Evolutionary conservation across 139 green algal genomes (phyloP).

Genomic region (Dunaliella primolecta): DNA sequence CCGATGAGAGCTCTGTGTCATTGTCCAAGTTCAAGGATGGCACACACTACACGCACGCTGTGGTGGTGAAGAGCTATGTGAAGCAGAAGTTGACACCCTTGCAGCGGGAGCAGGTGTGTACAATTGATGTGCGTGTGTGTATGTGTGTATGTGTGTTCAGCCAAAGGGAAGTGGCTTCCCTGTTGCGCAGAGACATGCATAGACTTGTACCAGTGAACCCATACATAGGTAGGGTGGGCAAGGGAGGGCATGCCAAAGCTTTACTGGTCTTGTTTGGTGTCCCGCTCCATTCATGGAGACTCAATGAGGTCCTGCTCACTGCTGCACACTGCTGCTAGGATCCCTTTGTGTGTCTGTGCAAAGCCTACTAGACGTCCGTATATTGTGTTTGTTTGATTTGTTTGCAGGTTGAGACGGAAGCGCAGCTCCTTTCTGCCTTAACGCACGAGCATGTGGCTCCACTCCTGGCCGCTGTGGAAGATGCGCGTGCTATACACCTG

Average conservation of each 20-base stretch:
- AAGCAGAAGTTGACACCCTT: slow-evolving; percentile 6
- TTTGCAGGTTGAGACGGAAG: slow-evolving; percentile 32
- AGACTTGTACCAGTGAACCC: too few species aligned
- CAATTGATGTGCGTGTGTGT: neutral
- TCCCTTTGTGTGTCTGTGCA: too few species aligned
- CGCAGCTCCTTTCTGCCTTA: slow-evolving; percentile 21
- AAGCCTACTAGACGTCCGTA: too few species aligned
- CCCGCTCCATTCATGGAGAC: too few species aligned
- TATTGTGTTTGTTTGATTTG: too few species aligned
- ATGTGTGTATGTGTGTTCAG: neutral
- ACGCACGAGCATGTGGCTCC: slow-evolving; percentile 22
- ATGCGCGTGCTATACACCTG: slow-evolving; percentile 14
- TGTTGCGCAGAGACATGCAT: too few species aligned
- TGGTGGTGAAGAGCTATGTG: slow-evolving; percentile 28
- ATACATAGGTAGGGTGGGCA: too few species aligned
- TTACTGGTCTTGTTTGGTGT: too few species aligned
- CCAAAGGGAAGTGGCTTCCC: too few species aligned
- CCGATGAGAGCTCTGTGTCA: neutral
- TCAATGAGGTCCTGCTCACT: too few species aligned
- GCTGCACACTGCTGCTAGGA: too few species aligned
- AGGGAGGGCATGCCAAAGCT: too few species aligned
- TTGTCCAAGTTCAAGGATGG: neutral
- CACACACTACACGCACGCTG: neutral
- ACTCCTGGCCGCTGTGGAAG: slow-evolving; percentile 26
- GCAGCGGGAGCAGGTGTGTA: slow-evolving; percentile 15